Conservation (phyloP, 805 yeast genomes). For the Wickerhamomyces tratensis region DNA sequence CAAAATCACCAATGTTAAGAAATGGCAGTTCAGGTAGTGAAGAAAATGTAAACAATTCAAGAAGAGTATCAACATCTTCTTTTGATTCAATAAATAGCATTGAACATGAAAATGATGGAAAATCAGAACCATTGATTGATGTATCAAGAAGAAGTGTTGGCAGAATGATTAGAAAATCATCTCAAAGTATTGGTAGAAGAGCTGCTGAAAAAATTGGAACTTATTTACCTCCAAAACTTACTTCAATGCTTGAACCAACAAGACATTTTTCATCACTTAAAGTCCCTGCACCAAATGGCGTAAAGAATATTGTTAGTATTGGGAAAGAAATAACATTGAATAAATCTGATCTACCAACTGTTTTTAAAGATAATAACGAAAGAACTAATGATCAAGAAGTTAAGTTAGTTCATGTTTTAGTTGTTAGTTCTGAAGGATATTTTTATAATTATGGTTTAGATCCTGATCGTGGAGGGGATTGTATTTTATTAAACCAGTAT, state of each 20-base stretch:
- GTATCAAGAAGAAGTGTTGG: constrained; percentile 65
- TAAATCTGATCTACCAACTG: constrained; percentile 14
- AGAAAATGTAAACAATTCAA: constrained; percentile 1
- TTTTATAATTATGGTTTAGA: constrained; percentile 76
- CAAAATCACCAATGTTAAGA: constrained; percentile 6
- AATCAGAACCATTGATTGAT: constrained; percentile 57
- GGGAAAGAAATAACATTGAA: constrained; percentile 20
- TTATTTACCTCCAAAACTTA: constrained; percentile 70
- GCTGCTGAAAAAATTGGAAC: constrained; percentile 88
- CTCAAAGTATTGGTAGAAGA: constrained; percentile 65
- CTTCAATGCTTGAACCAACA: constrained; percentile 79
- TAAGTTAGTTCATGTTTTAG: constrained; percentile 39
- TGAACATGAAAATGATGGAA: constrained; percentile 9
- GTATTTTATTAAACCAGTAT: constrained; percentile 68
- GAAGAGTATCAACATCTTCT: constrained; percentile 16
- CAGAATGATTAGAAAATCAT: constrained; percentile 64
- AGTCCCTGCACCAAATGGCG: constrained; percentile 43
- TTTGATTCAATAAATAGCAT: constrained; percentile 15
- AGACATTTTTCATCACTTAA: constrained; percentile 88
- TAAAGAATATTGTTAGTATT: constrained; percentile 40
- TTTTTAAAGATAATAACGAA: constrained; percentile 6
- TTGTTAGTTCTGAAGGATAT: constrained; percentile 74
- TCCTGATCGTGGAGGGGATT: constrained; percentile 89
- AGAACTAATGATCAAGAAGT: constrained; percentile 19
- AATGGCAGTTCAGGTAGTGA: constrained; percentile 16